These are phyloP conservation scores for Hypoxylon sp. DNA, from an alignment of 2,329 filamentous ascomycete species.

Conservation along the genomic window DNA sequence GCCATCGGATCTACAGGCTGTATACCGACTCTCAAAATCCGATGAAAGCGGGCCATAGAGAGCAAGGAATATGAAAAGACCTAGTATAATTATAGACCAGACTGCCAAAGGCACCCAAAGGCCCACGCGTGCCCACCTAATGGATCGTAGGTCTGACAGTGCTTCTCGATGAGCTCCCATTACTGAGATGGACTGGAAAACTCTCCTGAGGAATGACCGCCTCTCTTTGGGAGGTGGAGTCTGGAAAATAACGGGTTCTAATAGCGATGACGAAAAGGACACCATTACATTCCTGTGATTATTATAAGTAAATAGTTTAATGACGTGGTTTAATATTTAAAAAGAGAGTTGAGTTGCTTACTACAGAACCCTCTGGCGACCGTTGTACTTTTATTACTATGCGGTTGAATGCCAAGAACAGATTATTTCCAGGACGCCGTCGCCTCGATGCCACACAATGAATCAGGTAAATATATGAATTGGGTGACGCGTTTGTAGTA, in stretches of 20 bases:
- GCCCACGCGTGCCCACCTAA: constrained; percentile 19
- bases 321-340: background rate
- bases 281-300: background rate
- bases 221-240: background rate
- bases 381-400: background rate
- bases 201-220: background rate
- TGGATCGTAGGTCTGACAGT: constrained; percentile 5
- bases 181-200: background rate
- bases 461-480: background rate
- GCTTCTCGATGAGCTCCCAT: constrained; percentile 8
- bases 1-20: constrained; percentile 37
- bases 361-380: background rate
- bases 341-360: background rate
- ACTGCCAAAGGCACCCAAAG: constrained; percentile 6
- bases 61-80: constrained; percentile 10
- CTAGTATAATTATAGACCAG: constrained; percentile 10
- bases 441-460: too few species aligned
- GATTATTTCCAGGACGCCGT: too few species aligned
- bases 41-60: background rate
- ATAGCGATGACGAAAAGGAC: background rate
- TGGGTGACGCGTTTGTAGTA: background rate
- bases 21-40: background rate
- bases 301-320: background rate
- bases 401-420: background rate
- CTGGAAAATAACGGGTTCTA: constrained; percentile 1